A percentile compares a stretch with the other conserved stretches of the same genome.
Evolutionary conservation across 208 protist genomes (phyloP).

Genomic region (Trypanosoma congolense): DNA sequence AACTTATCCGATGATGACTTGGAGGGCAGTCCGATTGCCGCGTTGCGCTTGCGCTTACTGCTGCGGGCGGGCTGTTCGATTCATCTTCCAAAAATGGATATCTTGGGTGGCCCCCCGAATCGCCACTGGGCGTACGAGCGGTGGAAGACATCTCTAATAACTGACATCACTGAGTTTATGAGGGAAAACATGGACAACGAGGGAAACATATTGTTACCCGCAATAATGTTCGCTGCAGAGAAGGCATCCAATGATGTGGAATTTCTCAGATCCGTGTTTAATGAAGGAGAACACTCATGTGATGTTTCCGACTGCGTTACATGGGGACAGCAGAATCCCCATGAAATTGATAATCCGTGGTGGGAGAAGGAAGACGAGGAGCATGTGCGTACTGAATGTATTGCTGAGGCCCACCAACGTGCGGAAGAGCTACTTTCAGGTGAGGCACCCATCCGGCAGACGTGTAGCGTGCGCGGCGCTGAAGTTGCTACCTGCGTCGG

Average conservation of each 20-base stretch:
- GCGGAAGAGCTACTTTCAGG: slow-evolving; percentile 1
- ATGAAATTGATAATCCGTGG: slow-evolving; percentile 1
- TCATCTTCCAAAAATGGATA: slow-evolving; percentile 36
- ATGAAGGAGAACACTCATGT: background rate
- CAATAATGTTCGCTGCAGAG: slow-evolving; percentile 46
- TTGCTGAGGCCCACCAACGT: slow-evolving; percentile 9
- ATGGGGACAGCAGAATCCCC: slow-evolving; percentile 1
- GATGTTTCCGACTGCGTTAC: background rate
- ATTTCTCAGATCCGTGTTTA: slow-evolving; percentile 30
- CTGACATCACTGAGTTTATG: slow-evolving; percentile 33
- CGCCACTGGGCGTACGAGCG: slow-evolving; percentile 47
- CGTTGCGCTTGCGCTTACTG: slow-evolving; percentile 40
- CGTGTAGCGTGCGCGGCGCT: background rate
- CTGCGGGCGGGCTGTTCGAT: slow-evolving; percentile 48
- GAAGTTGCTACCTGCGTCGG: background rate
- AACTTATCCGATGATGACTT: slow-evolving; percentile 19
- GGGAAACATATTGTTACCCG: slow-evolving; percentile 57
- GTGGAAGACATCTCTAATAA: slow-evolving; percentile 45
- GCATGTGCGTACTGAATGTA: slow-evolving; percentile 1
- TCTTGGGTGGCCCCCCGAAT: slow-evolving; percentile 41
- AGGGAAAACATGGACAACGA: slow-evolving; percentile 41
- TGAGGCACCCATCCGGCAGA: background rate
- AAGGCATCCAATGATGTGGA: slow-evolving; percentile 29
- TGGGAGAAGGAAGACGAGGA: slow-evolving; percentile 17
- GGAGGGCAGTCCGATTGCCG: slow-evolving; percentile 18